phyloP scores from a whole-genome alignment of 139 green algal species.

The Microglena sp. region DNA sequence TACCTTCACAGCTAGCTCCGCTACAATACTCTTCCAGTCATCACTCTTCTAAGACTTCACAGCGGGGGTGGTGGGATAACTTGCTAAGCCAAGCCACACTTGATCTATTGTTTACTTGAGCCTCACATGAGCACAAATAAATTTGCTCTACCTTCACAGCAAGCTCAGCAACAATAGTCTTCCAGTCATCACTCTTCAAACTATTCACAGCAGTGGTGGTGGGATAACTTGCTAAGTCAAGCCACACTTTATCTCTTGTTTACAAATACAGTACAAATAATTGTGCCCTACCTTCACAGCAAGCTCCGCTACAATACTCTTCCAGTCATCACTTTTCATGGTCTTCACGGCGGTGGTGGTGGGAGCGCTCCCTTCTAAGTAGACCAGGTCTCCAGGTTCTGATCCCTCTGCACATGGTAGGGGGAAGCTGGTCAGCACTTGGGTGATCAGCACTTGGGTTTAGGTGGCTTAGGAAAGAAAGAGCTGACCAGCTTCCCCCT shows the following conservation, averaged over 20 bases:
- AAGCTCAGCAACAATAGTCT: not conserved
- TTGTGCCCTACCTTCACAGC: not conserved
- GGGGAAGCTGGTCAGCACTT: too few species aligned
- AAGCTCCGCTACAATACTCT: constrained; percentile 6
- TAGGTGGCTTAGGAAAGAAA: too few species aligned
- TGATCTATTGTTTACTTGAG: too few species aligned
- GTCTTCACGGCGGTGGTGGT: constrained; percentile 16
- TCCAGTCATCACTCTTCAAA: not conserved
- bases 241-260: not conserved
- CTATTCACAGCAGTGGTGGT: not conserved
- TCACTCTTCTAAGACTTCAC: constrained; percentile 24
- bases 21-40: constrained; percentile 14
- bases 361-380: constrained; percentile 18
- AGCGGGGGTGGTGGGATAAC: not conserved
- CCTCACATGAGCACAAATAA: not conserved
- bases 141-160: not conserved
- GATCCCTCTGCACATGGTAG: constrained; percentile 20
- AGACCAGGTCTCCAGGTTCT: constrained; percentile 27
- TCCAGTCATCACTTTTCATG: constrained; percentile 13
- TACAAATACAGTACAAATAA: not conserved
- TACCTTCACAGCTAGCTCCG: not conserved
- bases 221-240: not conserved
- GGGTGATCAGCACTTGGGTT: too few species aligned
- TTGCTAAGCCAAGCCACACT: too few species aligned
- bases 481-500: too few species aligned